Evolutionary conservation across 768 basidiomycete species (phyloP), one percentile per base, ranked within the genome.

Genomic region (Kwoniella mangroviensis): DNA sequence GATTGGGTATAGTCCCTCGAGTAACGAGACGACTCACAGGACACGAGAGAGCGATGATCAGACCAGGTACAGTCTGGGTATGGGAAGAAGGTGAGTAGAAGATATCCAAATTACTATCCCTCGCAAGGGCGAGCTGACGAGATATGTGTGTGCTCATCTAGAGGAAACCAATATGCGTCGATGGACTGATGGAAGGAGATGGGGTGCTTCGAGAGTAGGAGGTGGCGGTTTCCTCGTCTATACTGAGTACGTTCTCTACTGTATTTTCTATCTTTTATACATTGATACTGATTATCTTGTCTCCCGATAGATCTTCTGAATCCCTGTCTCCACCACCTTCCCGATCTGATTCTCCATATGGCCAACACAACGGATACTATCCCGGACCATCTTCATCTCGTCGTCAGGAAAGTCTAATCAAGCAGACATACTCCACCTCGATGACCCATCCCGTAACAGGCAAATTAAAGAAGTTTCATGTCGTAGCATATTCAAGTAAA

Each of bases 111-210:
- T 43, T 13, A 13, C 42, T 13, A 7, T 43, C 42, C 42, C 3
- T 21, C 61, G 13, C 40, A 6, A 15, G 10, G 63, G 41, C 9
- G 34, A 53, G 53, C 68, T 66, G 24, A 61, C 24, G 68, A 53
- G 24, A 49, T 21, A 26, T 43, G 1, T 19, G 34, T 34, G 34
- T 34, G 34, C 43, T 26, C 28, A 21, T 17, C 6, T 65, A 81
- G 81, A 78, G 69, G 81, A 82, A 53, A 80, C 79, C 1, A 78
- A 78, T 61, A 82, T 82, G 81, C 52, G 74, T 40, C 42, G 79
- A 42, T 81, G 79, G 79, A 81, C 79, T 6, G 79, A 81, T 64
- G 79, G 79, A 2, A 62, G 77, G 49, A 53, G 77, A 53, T 81
- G 79, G 79, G 79, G 79, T 21, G 77, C 79, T 15, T 75, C 74